Evolutionary conservation across 2,329 filamentous ascomycete species (phyloP), one percentile per base, ranked within the genome.

Genomic region (Nemania bipapillata): DNA sequence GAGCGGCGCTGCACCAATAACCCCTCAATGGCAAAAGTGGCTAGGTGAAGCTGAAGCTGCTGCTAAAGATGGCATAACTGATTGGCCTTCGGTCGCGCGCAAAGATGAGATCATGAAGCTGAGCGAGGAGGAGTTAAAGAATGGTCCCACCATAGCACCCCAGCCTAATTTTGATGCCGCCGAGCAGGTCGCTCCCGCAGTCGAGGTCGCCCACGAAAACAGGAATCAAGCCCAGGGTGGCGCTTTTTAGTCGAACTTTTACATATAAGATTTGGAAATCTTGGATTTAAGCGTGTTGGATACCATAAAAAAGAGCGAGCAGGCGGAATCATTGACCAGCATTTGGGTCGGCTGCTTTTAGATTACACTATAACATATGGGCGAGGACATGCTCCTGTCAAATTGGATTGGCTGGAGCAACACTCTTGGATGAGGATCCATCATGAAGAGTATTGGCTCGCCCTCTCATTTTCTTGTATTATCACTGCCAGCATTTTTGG

Each of bases 21-120:
- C 87, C 0, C 73, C 78, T 0, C 80, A 84, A 66, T 90, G 87
- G 87, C 80, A 81, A 53, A 70, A 77, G 62, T 89, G 87, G 88
- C 79, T 90, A 5, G 72, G 74, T 3, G 81, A 86, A 72, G 86
- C 86, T 0, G 78, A 84, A 56, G 54, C 70, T 5, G 81, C 81
- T 26, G 83, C 84, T 0, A 73, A 70, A 4, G 74, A 69, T 0
- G 72, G 82, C 1, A 74, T 76, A 17, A 28, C n/a, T n/a, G n/a
- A 61, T 0, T 88, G 86, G 86, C 72, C 78, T 0, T 81, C 86
- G 2, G 86, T 88, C 2, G 76, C 72, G 32, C 79, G 81, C 30
- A 87, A 87, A 77, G 81, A 87, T 62, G 76, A 77, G 3, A 83
- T 87, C 47, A 84, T 87, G 79, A 81, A 79, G 62, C 74, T 77